These are phyloP conservation scores for Trichosporon sp. DNA, from an alignment of 1,284 basidiomycete genomes.

Conservation along the genomic window DNA sequence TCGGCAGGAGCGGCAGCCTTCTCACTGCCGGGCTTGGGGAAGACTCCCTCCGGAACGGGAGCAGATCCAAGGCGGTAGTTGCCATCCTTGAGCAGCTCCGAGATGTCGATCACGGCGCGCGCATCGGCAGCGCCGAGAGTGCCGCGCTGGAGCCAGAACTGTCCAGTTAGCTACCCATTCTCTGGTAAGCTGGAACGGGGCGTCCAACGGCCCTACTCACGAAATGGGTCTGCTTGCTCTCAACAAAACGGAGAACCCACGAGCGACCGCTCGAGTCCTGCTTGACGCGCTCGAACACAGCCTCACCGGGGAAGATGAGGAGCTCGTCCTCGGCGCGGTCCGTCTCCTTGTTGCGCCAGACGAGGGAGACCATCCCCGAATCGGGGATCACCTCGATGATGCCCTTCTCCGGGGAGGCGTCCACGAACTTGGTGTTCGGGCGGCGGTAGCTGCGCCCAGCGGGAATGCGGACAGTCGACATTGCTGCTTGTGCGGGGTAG, in stretches of 20 bases:
- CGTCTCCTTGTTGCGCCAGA: conserved; percentile 48
- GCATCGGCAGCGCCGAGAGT: conserved; percentile 39
- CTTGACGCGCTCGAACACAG: conserved; percentile 49
- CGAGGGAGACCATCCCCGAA: conserved; percentile 43
- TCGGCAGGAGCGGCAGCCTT: conserved; percentile 25
- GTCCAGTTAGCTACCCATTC: conserved; percentile 14
- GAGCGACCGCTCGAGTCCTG: conserved; percentile 52
- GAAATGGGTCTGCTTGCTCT: conserved; percentile 54
- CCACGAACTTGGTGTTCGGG: conserved; percentile 51
- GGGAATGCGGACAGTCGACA: conserved; percentile 47
- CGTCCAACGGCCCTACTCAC: conserved; percentile 36
- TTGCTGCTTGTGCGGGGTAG: conserved; percentile 19
- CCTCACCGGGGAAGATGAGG: conserved; percentile 57
- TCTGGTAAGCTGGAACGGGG: too few species aligned
- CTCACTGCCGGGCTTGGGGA: conserved; percentile 23
- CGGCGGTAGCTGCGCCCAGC: conserved; percentile 51
- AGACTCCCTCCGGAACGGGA: conserved; percentile 23
- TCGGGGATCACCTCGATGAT: conserved; percentile 47
- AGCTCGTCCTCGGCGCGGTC: conserved; percentile 49
- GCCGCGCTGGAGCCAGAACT: conserved; percentile 57
- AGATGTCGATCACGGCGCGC: conserved; percentile 49
- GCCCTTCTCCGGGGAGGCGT: conserved; percentile 54
- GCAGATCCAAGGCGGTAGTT: conserved; percentile 36
- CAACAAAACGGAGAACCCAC: conserved; percentile 54
- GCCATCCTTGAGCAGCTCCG: conserved; percentile 50